Evolutionary conservation across 257 asterid genomes (phyloP).

Genomic region (Nicotiana tomentosiformis): DNA sequence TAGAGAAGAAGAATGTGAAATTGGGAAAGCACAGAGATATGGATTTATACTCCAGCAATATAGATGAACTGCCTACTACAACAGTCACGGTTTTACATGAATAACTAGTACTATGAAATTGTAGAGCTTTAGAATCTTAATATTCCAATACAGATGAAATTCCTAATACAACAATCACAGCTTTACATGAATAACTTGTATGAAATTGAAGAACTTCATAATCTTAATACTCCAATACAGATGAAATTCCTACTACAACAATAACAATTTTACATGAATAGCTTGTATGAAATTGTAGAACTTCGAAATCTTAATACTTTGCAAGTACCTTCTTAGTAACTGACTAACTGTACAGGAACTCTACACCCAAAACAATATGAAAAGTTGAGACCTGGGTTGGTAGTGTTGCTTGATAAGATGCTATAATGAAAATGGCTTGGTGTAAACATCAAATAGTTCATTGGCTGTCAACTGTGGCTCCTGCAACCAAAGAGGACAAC

Average conservation of each 20-base stretch:
- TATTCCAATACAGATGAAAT: not conserved
- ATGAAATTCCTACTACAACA: not conserved
- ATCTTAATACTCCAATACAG: not conserved
- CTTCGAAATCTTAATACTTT: not conserved
- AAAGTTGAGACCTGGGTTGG: not conserved
- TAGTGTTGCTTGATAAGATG: not conserved
- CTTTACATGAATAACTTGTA: not conserved
- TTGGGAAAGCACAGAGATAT: not conserved
- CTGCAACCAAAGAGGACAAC: conserved; percentile 30
- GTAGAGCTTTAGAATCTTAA: not conserved
- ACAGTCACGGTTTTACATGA: not conserved
- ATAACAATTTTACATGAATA: not conserved
- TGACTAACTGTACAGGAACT: not conserved
- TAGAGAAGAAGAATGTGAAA: not conserved
- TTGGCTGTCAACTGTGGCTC: conserved; percentile 75
- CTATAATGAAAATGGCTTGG: conserved; percentile 71
- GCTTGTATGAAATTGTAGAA: not conserved
- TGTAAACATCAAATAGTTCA: conserved; percentile 72
- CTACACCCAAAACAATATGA: not conserved
- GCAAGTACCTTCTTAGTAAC: not conserved
- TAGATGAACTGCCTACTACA: not conserved
- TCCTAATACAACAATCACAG: not conserved
- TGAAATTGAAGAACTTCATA: not conserved
- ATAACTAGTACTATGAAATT: not conserved
- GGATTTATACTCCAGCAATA: not conserved